Evolutionary conservation across 306 rosid species (phyloP).

Genomic region (Vigna angularis): DNA sequence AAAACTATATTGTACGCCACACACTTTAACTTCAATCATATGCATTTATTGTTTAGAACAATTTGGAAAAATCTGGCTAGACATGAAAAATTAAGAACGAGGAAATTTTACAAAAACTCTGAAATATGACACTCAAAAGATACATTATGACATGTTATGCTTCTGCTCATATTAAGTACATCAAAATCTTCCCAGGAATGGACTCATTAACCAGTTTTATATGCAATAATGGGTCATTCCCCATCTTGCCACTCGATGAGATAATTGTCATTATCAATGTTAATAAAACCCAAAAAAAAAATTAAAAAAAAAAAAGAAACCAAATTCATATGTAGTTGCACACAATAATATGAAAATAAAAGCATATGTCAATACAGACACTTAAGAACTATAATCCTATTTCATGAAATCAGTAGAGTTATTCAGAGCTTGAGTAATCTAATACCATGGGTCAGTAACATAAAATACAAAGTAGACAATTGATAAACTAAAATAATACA

Average conservation of each 20-base stretch:
- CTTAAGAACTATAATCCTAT: background rate
- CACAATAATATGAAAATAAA: background rate
- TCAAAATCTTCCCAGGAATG: constrained; percentile 11
- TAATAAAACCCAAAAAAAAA: background rate
- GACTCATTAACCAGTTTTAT: background rate
- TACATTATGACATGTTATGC: background rate
- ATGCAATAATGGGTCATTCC: constrained; percentile 9
- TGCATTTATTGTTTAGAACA: constrained; percentile 10
- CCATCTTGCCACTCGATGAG: background rate
- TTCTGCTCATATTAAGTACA: background rate
- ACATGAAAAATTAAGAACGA: constrained; percentile 11
- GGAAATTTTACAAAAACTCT: background rate
- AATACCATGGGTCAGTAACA: background rate
- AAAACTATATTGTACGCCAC: background rate
- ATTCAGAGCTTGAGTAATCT: background rate
- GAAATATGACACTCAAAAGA: background rate
- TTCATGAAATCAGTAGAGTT: constrained; percentile 2
- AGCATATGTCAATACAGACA: background rate
- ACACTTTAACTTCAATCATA: constrained; percentile 15
- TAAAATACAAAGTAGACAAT: background rate
- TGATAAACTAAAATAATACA: constrained; percentile 23
- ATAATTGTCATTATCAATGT: constrained; percentile 23
- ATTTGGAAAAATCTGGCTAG: background rate
- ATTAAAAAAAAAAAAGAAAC: background rate
- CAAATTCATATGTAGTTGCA: constrained; percentile 14